Evolutionary conservation across 2,329 filamentous ascomycete species (phyloP), one percentile per base, ranked within the genome.

Genomic region (Leptodontidium sp.): DNA sequence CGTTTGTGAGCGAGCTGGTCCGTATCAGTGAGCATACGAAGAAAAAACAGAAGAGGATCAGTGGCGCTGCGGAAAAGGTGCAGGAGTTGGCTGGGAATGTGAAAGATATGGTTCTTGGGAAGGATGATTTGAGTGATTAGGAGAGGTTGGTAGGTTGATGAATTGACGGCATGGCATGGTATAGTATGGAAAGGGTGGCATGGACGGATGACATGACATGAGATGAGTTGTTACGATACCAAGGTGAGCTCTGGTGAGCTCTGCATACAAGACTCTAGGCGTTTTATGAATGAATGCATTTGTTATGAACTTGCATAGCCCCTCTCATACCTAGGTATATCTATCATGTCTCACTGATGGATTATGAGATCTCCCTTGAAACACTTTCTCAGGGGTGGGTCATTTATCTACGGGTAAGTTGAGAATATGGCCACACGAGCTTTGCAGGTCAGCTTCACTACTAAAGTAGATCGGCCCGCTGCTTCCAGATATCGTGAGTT

Each of bases 1-100:
- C 91, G 73, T 98, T 98, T 78, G 94, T 98, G 62, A 88, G 88
- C 14, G 95, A 98, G 81, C 86, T 98, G 80, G 70, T 75, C 1
- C 70, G 72, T 26, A 79, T 79, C 59, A 77, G 76, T 62, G 75
- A 78, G 67, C 70, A 74, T 64, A 77, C 77, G 4, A 73, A 76
- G 52, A 76, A 77, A 68, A 77, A 78, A 68, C 69, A 74, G 71
- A 77, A 73, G 70, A 71, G 66, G 35, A 65, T 62, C 26, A 67
- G 67, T 38, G 59, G 53, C 0, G 50, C 67, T 5, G 29, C 61
- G 11, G 63, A 66, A n/a, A 71, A 71, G 57, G 61, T 74, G 0
- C 53, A 64, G 21, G 74, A 75, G 32, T 35, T 75, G 6, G 50
- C 70, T 11, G 73, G 71, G 40, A 71, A 71, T 57, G 55, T 72